These are phyloP conservation scores for Diaporthe amygdali DNA, from an alignment of 2,329 filamentous ascomycete genomes.

Conservation along the genomic window DNA sequence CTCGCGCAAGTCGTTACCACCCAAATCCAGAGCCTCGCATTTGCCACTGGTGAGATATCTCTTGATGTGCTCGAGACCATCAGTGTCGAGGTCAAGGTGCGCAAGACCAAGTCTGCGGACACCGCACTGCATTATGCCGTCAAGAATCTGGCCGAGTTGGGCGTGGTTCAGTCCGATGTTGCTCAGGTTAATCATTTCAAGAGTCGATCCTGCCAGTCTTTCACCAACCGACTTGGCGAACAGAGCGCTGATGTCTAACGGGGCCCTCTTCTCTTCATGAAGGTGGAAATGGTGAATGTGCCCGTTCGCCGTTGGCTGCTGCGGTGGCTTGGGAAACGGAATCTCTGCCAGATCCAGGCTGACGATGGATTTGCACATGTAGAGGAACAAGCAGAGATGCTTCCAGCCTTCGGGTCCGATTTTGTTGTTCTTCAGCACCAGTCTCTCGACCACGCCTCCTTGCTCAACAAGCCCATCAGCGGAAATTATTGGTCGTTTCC, in stretches of 20 bases:
- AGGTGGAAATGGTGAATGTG: conserved; percentile 35
- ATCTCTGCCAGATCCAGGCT: conserved; percentile 87
- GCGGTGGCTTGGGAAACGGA: conserved; percentile 64
- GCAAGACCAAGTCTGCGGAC: conserved; percentile 82
- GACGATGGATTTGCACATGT: conserved; percentile 87
- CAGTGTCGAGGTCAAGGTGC: conserved; percentile 76
- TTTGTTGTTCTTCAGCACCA: conserved; percentile 92
- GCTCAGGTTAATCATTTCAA: conserved; percentile 84
- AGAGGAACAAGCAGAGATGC: conserved; percentile 86
- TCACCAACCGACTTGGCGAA: conserved; percentile 79
- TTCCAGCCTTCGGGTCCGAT: conserved; percentile 90
- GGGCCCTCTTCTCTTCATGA: conserved; percentile 15
- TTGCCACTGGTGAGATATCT: conserved; percentile 76
- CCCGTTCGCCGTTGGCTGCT: conserved; percentile 27
- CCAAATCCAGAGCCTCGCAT: conserved; percentile 88
- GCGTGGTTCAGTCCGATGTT: conserved; percentile 76
- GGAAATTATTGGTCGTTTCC: conserved; percentile 48
- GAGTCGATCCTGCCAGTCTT: conserved; percentile 73
- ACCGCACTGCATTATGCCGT: conserved; percentile 80
- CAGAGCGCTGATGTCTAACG: conserved; percentile 64
- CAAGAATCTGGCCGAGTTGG: conserved; percentile 78
- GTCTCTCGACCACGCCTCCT: conserved; percentile 80
- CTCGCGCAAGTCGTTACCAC: conserved; percentile 76
- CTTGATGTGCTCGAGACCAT: conserved; percentile 77
- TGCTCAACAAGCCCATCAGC: conserved; percentile 49